Evolutionary conservation across 2,329 filamentous ascomycete genomes (phyloP).

Genomic region (Phaeosphaeriaceae sp.): DNA sequence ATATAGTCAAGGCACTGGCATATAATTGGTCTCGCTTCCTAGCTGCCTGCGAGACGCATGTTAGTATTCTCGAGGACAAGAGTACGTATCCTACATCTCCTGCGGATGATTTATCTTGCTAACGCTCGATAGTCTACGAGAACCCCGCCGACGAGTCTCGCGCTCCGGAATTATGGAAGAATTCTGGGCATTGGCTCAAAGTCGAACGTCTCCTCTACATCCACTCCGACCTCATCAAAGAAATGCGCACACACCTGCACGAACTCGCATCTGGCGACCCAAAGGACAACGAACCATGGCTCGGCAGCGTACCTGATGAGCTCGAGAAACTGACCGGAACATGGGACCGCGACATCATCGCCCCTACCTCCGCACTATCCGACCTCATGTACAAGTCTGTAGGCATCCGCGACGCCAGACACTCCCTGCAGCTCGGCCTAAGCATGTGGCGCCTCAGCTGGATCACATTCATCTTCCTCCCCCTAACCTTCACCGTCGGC

Average conservation of each 20-base stretch:
- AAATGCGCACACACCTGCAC: slow-evolving; percentile 53
- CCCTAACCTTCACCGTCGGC: slow-evolving; percentile 58
- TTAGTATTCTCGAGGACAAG: slow-evolving; percentile 53
- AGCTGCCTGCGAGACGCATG: slow-evolving; percentile 56
- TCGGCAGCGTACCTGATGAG: slow-evolving; percentile 49
- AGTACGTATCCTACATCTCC: slow-evolving; percentile 9
- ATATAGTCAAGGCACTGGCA: slow-evolving; percentile 58
- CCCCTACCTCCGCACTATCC: slow-evolving; percentile 58
- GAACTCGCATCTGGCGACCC: slow-evolving; percentile 49
- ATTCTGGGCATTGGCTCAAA: slow-evolving; percentile 60
- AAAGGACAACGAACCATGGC: slow-evolving; percentile 48
- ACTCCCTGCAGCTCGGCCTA: slow-evolving; percentile 57
- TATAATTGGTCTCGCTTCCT: slow-evolving; percentile 57
- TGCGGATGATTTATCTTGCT: slow-evolving; percentile 50
- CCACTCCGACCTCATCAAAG: slow-evolving; percentile 56
- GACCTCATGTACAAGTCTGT: slow-evolving; percentile 62
- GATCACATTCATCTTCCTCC: slow-evolving; percentile 78
- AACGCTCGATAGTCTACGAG: slow-evolving; percentile 53
- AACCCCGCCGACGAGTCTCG: slow-evolving; percentile 61
- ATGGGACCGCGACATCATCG: slow-evolving; percentile 59
- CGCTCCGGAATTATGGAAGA: slow-evolving; percentile 60
- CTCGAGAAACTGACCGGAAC: slow-evolving; percentile 56
- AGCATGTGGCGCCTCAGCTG: slow-evolving; percentile 66
- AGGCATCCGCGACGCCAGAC: slow-evolving; percentile 59
- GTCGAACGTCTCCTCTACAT: slow-evolving; percentile 60